Evolutionary conservation across 176 grass and related monocot genomes (phyloP).

Genomic region (Triticum monococcum): DNA sequence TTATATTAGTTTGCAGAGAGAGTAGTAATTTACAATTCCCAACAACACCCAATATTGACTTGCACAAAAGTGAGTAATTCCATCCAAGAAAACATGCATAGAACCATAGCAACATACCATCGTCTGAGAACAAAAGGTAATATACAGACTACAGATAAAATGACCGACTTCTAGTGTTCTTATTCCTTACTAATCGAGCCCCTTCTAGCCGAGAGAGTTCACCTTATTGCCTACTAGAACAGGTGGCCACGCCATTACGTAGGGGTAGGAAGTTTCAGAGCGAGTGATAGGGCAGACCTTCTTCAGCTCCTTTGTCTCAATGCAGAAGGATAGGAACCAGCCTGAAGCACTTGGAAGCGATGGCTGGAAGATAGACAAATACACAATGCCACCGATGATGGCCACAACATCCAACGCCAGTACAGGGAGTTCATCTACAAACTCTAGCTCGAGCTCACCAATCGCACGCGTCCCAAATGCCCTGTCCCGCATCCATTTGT

Average conservation of each 20-base stretch:
- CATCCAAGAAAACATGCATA: background rate
- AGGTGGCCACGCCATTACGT: constrained; percentile 1
- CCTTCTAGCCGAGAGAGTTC: background rate
- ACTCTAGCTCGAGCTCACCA: background rate
- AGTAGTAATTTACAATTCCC: too few species aligned
- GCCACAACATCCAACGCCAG: background rate
- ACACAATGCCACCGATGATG: background rate
- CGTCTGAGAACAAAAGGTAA: background rate
- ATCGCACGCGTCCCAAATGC: background rate
- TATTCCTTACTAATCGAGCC: too few species aligned
- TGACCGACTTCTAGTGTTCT: too few species aligned
- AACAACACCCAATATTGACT: background rate
- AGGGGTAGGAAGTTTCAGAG: background rate
- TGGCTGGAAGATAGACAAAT: background rate
- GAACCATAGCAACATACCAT: background rate
- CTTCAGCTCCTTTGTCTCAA: background rate
- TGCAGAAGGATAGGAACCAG: background rate
- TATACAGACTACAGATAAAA: background rate
- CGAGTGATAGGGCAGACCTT: background rate
- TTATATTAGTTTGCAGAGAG: too few species aligned
- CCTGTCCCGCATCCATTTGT: background rate
- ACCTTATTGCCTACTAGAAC: background rate
- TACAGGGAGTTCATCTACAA: background rate
- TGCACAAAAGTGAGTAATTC: background rate
- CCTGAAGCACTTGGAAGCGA: background rate